These are phyloP conservation scores for Pugionium dolabratum DNA, from an alignment of 345 rosid species.

Conservation along the genomic window DNA sequence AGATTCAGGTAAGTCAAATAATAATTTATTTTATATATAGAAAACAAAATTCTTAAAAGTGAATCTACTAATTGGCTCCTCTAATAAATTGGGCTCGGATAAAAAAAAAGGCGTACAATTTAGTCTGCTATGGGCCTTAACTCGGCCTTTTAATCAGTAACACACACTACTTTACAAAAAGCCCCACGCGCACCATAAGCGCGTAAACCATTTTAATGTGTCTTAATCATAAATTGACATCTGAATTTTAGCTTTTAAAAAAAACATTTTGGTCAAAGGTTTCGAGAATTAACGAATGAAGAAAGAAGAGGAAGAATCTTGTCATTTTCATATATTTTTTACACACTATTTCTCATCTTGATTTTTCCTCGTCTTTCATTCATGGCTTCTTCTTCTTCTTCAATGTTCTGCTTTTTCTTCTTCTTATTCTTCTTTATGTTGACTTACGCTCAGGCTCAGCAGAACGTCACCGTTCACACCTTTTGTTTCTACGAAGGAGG, in stretches of 20 bases:
- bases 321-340: neutral
- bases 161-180: neutral
- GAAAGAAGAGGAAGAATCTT: neutral
- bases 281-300: slow-evolving; percentile 1
- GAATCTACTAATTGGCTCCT: too few species aligned
- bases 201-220: neutral
- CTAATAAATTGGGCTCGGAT: too few species aligned
- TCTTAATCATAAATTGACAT: neutral
- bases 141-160: neutral
- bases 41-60: neutral
- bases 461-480: slow-evolving; percentile 22
- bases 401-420: neutral
- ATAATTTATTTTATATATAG: neutral
- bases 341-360: too few species aligned
- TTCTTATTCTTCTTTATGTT: neutral
- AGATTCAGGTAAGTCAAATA: slow-evolving; percentile 22
- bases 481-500: slow-evolving; percentile 19
- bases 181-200: neutral
- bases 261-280: slow-evolving; percentile 17
- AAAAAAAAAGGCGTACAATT: too few species aligned
- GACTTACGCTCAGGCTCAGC: neutral
- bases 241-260: neutral
- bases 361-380: neutral
- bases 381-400: slow-evolving; percentile 14
- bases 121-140: neutral